phyloP scores from a whole-genome alignment of 179 eudicot genomes.

The Drosera spatulata region DNA sequence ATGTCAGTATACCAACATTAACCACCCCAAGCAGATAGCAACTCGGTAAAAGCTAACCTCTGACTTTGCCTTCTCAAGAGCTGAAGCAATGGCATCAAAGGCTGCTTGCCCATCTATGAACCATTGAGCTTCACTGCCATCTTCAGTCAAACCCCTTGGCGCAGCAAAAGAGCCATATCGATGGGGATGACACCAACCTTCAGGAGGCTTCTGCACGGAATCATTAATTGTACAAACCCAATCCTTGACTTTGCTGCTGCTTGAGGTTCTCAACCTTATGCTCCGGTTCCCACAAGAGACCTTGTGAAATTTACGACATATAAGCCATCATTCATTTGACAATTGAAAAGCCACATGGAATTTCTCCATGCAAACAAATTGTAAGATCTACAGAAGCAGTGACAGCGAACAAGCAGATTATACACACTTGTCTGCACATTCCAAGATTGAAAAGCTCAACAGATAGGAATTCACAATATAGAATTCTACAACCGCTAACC shows the following conservation, averaged over 20 bases:
- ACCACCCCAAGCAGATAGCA: neutral
- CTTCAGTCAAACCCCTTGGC: slow-evolving; percentile 69
- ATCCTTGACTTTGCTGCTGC: slow-evolving; percentile 60
- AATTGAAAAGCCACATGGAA: too few species aligned
- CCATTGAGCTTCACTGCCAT: slow-evolving; percentile 98
- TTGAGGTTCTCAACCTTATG: slow-evolving; percentile 58
- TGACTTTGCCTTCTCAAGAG: slow-evolving; percentile 85
- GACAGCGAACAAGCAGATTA: too few species aligned
- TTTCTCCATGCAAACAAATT: too few species aligned
- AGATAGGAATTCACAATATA: neutral
- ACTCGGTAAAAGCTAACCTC: slow-evolving; percentile 44
- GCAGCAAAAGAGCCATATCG: slow-evolving; percentile 94
- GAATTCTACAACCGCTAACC: neutral
- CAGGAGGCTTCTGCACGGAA: slow-evolving; percentile 71
- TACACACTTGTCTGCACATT: neutral
- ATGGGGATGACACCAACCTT: slow-evolving; percentile 97
- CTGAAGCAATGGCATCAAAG: slow-evolving; percentile 88
- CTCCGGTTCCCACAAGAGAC: slow-evolving; percentile 64
- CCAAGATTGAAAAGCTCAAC: neutral
- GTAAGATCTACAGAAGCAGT: too few species aligned
- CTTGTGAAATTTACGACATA: slow-evolving; percentile 17
- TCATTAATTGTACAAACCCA: slow-evolving; percentile 90
- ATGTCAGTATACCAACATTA: slow-evolving; percentile 2
- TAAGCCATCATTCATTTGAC: slow-evolving; percentile 1
- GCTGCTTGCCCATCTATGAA: slow-evolving; percentile 89